These are phyloP conservation scores for Metrosideros polymorpha DNA, from an alignment of 441 rosid species.

Conservation along the genomic window DNA sequence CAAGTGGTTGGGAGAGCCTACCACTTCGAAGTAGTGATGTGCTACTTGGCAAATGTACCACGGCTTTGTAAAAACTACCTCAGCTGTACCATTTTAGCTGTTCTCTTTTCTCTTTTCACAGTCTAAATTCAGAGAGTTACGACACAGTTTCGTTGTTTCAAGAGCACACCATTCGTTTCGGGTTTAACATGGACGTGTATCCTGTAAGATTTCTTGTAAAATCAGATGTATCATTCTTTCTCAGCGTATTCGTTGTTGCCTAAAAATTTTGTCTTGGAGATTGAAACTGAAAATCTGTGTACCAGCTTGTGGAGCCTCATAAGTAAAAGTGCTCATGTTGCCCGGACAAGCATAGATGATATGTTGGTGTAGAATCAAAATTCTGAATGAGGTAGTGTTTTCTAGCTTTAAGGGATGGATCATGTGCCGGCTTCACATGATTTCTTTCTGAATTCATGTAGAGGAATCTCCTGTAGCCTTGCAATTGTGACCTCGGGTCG, in stretches of 20 bases:
- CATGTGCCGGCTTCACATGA: neutral
- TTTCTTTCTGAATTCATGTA: neutral
- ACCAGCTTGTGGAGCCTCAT: neutral
- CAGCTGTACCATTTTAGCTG: neutral
- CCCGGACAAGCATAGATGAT: neutral
- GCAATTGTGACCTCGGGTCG: neutral
- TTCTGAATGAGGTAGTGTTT: neutral
- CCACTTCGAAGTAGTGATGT: conserved; percentile 27
- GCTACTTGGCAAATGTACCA: neutral
- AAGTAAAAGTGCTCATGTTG: neutral
- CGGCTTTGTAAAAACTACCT: neutral
- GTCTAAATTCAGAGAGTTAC: neutral
- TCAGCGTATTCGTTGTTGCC: neutral
- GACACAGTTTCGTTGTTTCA: neutral
- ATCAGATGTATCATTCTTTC: neutral
- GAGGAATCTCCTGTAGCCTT: neutral
- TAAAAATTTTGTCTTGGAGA: neutral
- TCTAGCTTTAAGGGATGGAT: neutral
- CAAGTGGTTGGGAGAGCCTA: conserved; percentile 82
- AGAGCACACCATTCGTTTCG: neutral
- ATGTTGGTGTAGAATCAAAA: neutral
- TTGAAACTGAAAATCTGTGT: neutral
- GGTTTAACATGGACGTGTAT: neutral
- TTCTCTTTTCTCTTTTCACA: neutral
- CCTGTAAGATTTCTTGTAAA: neutral